Base-by-base conservation (phyloP, 192 early-diverging fungal genomes). In the Globomyces pollinis-pini region DNA sequence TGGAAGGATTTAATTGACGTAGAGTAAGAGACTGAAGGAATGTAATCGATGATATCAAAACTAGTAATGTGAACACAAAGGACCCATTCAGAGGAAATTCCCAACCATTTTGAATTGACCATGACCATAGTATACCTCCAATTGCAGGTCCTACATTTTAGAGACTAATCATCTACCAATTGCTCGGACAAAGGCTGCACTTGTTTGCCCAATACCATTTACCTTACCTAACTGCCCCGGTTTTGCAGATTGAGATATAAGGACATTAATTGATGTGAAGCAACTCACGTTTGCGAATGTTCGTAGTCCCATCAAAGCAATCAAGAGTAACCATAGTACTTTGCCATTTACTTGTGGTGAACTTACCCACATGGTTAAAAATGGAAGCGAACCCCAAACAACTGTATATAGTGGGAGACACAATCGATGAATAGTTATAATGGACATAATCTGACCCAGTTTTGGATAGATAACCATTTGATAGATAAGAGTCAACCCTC, bases 171-270 rank as follows among this genome's bases (percentile, higher is more conserved):
- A 13, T 36, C 35, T 33, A 51, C 70, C 70, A 23, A 71, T 49
- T 20, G 64, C 31, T 32, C 70, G 39, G 9, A 38, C 52, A 42
- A 64, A 52, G 21, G 53, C 32, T 8, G 39, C 65, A 3, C 60
- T 51, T 13, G 61, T 62, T 31, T 71, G 70, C 1, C 65, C 70
- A 29, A 56, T 47, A 4, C 70, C 70, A 47, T 71, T 54, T 11
- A 71, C 62, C 8, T 50, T 50, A 8, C 65, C 70, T 23, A 70
- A 39, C 24, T 31, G 24, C 2, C 55, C 55, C 12, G 28, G 26
- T 44, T 57, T 57, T 6, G 55, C 55, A 6, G 28, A 31, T 20
- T 57, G 9, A 15, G 16, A 34, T 29, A 57, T 38, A 13, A 57
- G 30, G 31, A 57, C 28, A 36, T 39, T 57, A 21, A 57, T 39